Conservation (phyloP, 2,329 filamentous ascomycete genomes). For the Neonectria hederae region DNA sequence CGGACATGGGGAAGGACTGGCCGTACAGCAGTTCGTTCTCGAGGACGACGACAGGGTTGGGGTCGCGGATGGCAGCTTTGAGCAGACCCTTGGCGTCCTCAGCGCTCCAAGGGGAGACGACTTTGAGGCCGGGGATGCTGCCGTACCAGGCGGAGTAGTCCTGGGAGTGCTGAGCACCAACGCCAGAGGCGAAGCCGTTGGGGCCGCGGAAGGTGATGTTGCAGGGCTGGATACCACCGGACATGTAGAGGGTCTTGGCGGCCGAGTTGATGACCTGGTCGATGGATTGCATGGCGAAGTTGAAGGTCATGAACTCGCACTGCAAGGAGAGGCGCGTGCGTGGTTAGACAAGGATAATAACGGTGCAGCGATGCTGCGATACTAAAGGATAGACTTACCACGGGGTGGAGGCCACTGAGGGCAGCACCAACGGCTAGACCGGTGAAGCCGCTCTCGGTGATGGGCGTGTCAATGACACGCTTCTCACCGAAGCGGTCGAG, state of each 20-base stretch:
- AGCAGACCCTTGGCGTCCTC: slow-evolving; percentile 98
- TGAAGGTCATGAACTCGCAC: slow-evolving; percentile 99
- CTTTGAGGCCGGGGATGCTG: slow-evolving; percentile 96
- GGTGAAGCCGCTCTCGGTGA: slow-evolving; percentile 95
- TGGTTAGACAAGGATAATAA: slow-evolving; percentile 22
- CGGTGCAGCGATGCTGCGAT: neutral
- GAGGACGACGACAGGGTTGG: slow-evolving; percentile 92
- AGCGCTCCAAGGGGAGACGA: slow-evolving; percentile 93
- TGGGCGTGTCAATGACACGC: slow-evolving; percentile 97
- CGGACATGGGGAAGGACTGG: slow-evolving; percentile 95
- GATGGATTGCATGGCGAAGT: slow-evolving; percentile 99
- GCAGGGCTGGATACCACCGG: slow-evolving; percentile 98
- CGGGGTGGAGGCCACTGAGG: slow-evolving; percentile 90
- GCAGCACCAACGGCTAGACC: slow-evolving; percentile 95
- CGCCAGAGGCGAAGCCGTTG: slow-evolving; percentile 96
- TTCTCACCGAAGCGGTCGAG: slow-evolving; percentile 97
- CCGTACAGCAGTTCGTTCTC: slow-evolving; percentile 95
- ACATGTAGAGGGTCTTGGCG: slow-evolving; percentile 99
- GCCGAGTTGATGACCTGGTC: slow-evolving; percentile 99
- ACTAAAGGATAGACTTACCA: slow-evolving; percentile 69
- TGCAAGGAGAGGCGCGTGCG: slow-evolving; percentile 46
- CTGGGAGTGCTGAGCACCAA: slow-evolving; percentile 97
- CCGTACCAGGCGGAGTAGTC: slow-evolving; percentile 99
- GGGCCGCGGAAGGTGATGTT: slow-evolving; percentile 99
- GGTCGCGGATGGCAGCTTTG: slow-evolving; percentile 97